Evolutionary conservation across 1,139 yeast species (phyloP).

Genomic region (Diutina rugosa): DNA sequence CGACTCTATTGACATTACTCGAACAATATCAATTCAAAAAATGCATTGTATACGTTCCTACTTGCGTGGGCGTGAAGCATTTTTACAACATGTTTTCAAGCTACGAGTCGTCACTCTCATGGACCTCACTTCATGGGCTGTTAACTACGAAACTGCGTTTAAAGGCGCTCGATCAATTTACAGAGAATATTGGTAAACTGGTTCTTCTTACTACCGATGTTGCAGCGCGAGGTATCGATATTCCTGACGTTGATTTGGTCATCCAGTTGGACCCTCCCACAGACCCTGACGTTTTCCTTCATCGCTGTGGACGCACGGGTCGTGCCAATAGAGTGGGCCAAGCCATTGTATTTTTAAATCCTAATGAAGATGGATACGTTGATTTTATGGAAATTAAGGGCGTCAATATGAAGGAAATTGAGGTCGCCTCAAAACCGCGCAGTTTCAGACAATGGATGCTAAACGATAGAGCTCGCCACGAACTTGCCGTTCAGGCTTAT

Average conservation of each 20-base stretch:
- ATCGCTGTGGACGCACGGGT: slow-evolving; percentile 10
- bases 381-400: slow-evolving; percentile 72
- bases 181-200: slow-evolving; percentile 35
- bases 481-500: slow-evolving; percentile 63
- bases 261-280: slow-evolving; percentile 86
- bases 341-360: slow-evolving; percentile 58
- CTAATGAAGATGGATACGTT: slow-evolving; percentile 29
- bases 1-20: slow-evolving; percentile 42
- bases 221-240: slow-evolving; percentile 90
- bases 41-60: slow-evolving; percentile 83
- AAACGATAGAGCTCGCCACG: slow-evolving; percentile 68
- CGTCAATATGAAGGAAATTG: slow-evolving; percentile 34
- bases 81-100: slow-evolving; percentile 46
- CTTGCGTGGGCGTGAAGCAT: slow-evolving; percentile 70
- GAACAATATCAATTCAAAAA: slow-evolving; percentile 48
- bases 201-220: slow-evolving; percentile 73
- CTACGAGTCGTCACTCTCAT: slow-evolving; percentile 4
- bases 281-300: slow-evolving; percentile 35
- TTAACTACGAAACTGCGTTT: slow-evolving; percentile 62
- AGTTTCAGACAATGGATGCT: slow-evolving; percentile 38
- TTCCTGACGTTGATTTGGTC: slow-evolving; percentile 84
- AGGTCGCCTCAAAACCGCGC: slow-evolving; percentile 11
- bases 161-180: slow-evolving; percentile 52
- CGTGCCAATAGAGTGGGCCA: slow-evolving; percentile 70
- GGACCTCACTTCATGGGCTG: slow-evolving; percentile 74